phyloP scores from a whole-genome alignment of 495 filamentous ascomycete species.

The Arthonia radiata region DNA sequence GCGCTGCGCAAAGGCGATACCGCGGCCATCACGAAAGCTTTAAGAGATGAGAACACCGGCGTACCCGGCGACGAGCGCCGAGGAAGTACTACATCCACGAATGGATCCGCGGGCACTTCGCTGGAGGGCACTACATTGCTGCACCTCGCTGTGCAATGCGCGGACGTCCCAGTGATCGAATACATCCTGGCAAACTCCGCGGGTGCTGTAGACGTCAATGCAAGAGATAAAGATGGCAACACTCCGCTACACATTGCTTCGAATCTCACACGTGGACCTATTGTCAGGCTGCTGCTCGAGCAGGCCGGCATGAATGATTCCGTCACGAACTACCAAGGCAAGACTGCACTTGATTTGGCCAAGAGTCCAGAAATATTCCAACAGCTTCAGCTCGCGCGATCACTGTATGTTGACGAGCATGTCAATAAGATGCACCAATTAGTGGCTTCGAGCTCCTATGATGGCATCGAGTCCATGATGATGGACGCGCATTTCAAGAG shows the following conservation, averaged over 20 bases:
- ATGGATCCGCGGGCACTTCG: constrained; percentile 15
- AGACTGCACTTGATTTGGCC: constrained; percentile 68
- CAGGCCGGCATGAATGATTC: constrained; percentile 68
- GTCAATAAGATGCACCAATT: constrained; percentile 59
- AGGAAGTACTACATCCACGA: constrained; percentile 29
- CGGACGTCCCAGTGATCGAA: constrained; percentile 86
- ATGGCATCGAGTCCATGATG: constrained; percentile 48
- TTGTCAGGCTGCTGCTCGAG: constrained; percentile 60
- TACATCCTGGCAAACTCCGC: constrained; percentile 55
- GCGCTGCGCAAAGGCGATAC: constrained; percentile 75
- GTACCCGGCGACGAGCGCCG: constrained; percentile 19
- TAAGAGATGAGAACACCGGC: constrained; percentile 30
- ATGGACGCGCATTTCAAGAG: constrained; percentile 65
- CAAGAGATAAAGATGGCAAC: constrained; percentile 76
- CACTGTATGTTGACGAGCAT: constrained; percentile 69
- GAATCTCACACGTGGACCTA: constrained; percentile 46
- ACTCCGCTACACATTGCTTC: constrained; percentile 79
- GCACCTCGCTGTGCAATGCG: constrained; percentile 91
- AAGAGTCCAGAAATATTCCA: constrained; percentile 87
- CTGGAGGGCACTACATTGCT: constrained; percentile 68
- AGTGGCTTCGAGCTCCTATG: constrained; percentile 46
- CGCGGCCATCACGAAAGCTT: constrained; percentile 65
- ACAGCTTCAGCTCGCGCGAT: constrained; percentile 72
- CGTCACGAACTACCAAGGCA: constrained; percentile 68
- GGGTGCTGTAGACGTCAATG: constrained; percentile 50